Conservation (phyloP, 2,329 filamentous ascomycete genomes). For the Pseudofabraea citricarpa region DNA sequence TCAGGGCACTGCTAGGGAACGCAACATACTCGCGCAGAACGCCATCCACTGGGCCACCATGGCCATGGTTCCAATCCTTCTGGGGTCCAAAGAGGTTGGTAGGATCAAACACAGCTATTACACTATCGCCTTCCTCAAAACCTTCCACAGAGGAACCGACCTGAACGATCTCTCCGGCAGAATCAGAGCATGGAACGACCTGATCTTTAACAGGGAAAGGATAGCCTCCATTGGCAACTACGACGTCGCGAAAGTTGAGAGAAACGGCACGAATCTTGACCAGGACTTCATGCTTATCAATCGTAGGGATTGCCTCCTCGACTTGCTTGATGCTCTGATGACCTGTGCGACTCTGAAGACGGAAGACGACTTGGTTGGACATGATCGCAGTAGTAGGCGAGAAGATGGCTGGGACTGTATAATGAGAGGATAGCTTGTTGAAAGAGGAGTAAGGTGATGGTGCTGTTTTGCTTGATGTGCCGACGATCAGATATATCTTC, state of each 20-base stretch:
- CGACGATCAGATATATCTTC: no score
- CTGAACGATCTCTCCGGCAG: conserved; percentile 29
- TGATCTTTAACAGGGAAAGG: conserved; percentile 27
- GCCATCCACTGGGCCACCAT: conserved; percentile 31
- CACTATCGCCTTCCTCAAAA: conserved; percentile 28
- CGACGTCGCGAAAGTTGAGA: conserved; percentile 32
- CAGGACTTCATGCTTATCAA: conserved; percentile 25
- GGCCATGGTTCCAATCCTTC: conserved; percentile 7
- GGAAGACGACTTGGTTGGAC: conserved; percentile 13
- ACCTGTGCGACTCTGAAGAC: conserved; percentile 3
- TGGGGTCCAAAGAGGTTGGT: conserved; percentile 21
- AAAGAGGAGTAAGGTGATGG: no score
- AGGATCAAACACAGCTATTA: conserved; percentile 23
- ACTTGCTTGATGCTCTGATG: conserved; percentile 18
- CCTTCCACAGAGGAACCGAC: conserved; percentile 22
- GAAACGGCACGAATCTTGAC: conserved; percentile 26
- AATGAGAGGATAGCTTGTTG: no score
- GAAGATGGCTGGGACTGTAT: no score
- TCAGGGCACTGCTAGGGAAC: conserved; percentile 33
- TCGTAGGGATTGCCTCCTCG: conserved; percentile 22
- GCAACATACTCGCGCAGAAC: conserved; percentile 37
- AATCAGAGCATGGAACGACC: conserved; percentile 33
- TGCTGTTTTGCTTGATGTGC: no score
- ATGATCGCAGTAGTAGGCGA: no score
- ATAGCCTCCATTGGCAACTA: conserved; percentile 25